Conservation (phyloP, 148 eudicot species). For the Cornus kousa region DNA sequence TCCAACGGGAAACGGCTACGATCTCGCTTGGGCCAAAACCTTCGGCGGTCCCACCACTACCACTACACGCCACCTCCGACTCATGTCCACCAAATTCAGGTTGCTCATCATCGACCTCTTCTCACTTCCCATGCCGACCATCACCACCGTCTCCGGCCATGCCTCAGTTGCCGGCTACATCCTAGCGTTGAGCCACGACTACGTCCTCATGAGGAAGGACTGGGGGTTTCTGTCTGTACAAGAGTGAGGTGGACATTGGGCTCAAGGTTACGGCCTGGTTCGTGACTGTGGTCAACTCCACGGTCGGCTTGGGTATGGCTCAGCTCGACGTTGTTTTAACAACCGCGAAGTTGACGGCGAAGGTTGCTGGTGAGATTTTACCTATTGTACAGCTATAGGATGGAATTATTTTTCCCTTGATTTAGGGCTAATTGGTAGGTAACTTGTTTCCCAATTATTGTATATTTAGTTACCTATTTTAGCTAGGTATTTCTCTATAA, state of each 20-base stretch:
- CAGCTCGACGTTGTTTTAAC: conserved; percentile 29
- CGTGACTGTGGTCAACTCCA: conserved; percentile 15
- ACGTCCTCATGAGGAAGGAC: conserved; percentile 45
- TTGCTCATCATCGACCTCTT: conserved; percentile 33
- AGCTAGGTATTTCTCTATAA: too few species aligned
- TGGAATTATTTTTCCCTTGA: too few species aligned
- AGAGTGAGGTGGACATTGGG: conserved; percentile 54
- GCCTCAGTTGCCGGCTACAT: conserved; percentile 54
- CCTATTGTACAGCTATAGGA: too few species aligned
- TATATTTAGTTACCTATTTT: too few species aligned
- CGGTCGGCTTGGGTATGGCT: conserved; percentile 27
- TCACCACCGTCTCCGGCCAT: conserved; percentile 61
- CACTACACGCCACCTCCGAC: conserved; percentile 7
- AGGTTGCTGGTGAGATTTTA: conserved; percentile 30
- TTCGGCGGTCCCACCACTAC: background rate
- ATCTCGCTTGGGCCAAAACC: conserved; percentile 29
- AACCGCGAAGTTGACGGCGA: conserved; percentile 47
- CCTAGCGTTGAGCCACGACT: conserved; percentile 49
- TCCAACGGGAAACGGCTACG: conserved; percentile 70
- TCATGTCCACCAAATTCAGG: conserved; percentile 38
- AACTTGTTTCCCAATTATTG: too few species aligned
- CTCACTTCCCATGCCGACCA: conserved; percentile 58
- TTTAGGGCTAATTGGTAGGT: too few species aligned
- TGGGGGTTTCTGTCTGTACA: conserved; percentile 50
- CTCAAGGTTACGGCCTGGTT: conserved; percentile 35